A percentile compares a stretch with the other conserved stretches of the same genome.
Evolutionary conservation across 768 basidiomycete species (phyloP).

Genomic region (Chalciporus piperatus): DNA sequence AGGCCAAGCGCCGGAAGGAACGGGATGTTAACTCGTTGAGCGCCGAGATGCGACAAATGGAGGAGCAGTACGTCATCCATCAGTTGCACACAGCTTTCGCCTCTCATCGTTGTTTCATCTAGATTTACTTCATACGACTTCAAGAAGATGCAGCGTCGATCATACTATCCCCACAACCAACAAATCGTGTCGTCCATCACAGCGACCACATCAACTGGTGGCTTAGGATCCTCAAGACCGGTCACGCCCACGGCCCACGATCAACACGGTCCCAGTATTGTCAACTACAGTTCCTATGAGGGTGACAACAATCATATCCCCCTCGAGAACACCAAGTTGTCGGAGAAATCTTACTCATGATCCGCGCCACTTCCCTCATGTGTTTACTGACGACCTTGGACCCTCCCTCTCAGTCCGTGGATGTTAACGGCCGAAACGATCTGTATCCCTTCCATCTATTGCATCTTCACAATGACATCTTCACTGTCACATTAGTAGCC

Average conservation of each 20-base stretch:
- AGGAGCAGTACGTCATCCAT: slow-evolving; percentile 77
- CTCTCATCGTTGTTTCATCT: slow-evolving; percentile 3
- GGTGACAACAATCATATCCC: slow-evolving; percentile 39
- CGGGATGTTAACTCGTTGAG: slow-evolving; percentile 80
- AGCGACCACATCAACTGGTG: slow-evolving; percentile 72
- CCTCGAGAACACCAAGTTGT: slow-evolving; percentile 38
- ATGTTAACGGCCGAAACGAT: slow-evolving; percentile 9
- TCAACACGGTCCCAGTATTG: slow-evolving; percentile 41
- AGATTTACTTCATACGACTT: slow-evolving; percentile 94
- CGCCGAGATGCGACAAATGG: slow-evolving; percentile 95
- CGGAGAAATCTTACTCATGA: slow-evolving; percentile 54
- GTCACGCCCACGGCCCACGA: slow-evolving; percentile 57
- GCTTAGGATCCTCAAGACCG: slow-evolving; percentile 67
- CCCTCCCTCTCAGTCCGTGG: background rate
- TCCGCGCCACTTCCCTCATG: background rate
- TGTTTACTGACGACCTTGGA: background rate
- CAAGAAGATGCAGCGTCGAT: slow-evolving; percentile 85
- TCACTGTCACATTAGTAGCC: slow-evolving; percentile 15
- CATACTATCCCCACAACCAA: slow-evolving; percentile 87
- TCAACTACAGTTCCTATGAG: slow-evolving; percentile 41
- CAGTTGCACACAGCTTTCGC: background rate
- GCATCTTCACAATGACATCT: slow-evolving; percentile 21
- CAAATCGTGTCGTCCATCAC: slow-evolving; percentile 59
- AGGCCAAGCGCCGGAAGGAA: slow-evolving; percentile 89
- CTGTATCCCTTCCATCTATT: slow-evolving; percentile 22